phyloP scores from a whole-genome alignment of 345 rosid genomes.

The Populus euphratica region DNA sequence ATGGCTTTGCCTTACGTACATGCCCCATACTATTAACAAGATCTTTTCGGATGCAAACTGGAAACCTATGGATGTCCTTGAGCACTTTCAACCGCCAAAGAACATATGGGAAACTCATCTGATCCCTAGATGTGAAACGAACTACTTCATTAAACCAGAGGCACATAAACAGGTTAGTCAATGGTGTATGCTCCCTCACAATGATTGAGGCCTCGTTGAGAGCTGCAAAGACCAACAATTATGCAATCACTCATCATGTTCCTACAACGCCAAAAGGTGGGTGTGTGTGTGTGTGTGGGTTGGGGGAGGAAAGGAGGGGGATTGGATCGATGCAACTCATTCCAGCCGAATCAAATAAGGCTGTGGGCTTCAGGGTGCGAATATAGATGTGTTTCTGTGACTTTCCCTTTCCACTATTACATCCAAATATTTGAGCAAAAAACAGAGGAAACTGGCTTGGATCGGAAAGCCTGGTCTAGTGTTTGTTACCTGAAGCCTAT shows the following conservation, averaged over 20 bases:
- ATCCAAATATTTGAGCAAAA: not conserved
- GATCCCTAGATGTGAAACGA: slow-evolving; percentile 89
- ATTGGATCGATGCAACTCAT: too few relatives aligned
- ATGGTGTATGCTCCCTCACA: slow-evolving; percentile 74
- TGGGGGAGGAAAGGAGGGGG: too few relatives aligned
- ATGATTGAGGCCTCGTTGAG: slow-evolving; percentile 85
- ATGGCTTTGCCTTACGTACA: slow-evolving; percentile 80
- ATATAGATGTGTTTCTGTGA: not conserved
- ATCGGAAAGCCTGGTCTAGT: too few relatives aligned
- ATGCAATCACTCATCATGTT: not conserved
- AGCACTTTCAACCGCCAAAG: slow-evolving; percentile 76
- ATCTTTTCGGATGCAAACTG: slow-evolving; percentile 88
- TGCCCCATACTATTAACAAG: slow-evolving; percentile 93
- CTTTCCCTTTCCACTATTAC: not conserved
- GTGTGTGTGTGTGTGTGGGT: too few relatives aligned
- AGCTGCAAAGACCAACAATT: slow-evolving; percentile 45
- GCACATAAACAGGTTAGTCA: slow-evolving; percentile 80
- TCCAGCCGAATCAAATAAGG: not conserved
- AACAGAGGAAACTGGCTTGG: too few relatives aligned
- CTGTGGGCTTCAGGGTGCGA: not conserved
- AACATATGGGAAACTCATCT: slow-evolving; percentile 86
- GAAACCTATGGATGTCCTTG: slow-evolving; percentile 71
- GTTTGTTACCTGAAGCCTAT: not conserved
- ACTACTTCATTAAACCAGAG: slow-evolving; percentile 98
- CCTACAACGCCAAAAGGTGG: not conserved